Conservation (phyloP, 2,329 filamentous ascomycete genomes). For the Neofusicoccum parvum region DNA sequence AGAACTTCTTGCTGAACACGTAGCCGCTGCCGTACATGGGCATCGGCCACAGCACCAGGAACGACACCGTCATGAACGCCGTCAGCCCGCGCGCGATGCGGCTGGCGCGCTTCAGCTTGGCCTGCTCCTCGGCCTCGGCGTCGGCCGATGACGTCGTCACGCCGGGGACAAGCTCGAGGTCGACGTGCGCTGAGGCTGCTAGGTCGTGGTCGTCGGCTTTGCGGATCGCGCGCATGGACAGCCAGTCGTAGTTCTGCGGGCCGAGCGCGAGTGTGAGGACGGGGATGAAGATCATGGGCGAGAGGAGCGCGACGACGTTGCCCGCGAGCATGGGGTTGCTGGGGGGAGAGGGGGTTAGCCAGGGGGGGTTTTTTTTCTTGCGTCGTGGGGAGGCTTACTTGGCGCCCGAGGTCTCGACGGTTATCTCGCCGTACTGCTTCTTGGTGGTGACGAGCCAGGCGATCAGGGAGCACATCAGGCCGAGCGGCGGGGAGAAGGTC, state of each 20-base stretch:
- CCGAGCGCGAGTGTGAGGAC: constrained; percentile 71
- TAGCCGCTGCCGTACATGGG: constrained; percentile 84
- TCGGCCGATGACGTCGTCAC: constrained; percentile 27
- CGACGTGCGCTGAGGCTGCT: constrained; percentile 55
- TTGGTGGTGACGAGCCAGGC: constrained; percentile 79
- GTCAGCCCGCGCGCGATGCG: constrained; percentile 61
- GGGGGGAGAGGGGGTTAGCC: background rate
- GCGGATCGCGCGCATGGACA: constrained; percentile 78
- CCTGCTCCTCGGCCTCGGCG: constrained; percentile 37
- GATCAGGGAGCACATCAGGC: constrained; percentile 67
- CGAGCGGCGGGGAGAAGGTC: constrained; percentile 68
- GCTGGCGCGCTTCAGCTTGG: constrained; percentile 46
- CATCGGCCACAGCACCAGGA: constrained; percentile 88
- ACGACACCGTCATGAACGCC: constrained; percentile 65
- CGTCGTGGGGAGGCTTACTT: constrained; percentile 1
- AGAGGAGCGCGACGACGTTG: constrained; percentile 80
- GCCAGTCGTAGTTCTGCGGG: constrained; percentile 82
- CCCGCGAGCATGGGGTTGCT: constrained; percentile 75
- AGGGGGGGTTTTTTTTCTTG: constrained; percentile 47
- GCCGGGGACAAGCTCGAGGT: constrained; percentile 62
- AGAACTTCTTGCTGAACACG: constrained; percentile 80
- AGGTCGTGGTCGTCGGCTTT: constrained; percentile 77
- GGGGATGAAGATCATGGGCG: constrained; percentile 73
- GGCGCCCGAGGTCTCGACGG: constrained; percentile 73
- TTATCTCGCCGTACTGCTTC: constrained; percentile 67